Evolutionary conservation across 768 basidiomycete genomes (phyloP).

Genomic region (Phylloporus sp.): DNA sequence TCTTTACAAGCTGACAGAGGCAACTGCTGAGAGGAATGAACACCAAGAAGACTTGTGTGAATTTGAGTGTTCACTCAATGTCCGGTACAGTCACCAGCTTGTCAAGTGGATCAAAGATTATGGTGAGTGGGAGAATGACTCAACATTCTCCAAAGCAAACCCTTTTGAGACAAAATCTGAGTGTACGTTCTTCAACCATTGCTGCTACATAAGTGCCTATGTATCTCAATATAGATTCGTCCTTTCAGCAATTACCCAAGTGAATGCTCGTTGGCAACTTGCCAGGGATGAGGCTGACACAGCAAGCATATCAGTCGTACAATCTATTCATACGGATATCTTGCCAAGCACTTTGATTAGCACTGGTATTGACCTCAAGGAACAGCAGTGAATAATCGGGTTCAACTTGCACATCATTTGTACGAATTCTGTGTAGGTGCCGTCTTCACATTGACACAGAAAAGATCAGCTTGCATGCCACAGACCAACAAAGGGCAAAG

Average conservation of each 20-base stretch:
- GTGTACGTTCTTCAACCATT: neutral
- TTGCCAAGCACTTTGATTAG: constrained; percentile 11
- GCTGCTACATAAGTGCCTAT: too few species aligned
- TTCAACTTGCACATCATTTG: too few species aligned
- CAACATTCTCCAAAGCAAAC: constrained; percentile 6
- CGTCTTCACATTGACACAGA: neutral
- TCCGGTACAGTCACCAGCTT: neutral
- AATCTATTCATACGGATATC: constrained; percentile 5
- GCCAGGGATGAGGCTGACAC: constrained; percentile 9
- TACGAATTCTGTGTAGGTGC: neutral
- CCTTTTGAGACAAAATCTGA: constrained; percentile 2
- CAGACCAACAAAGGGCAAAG: neutral
- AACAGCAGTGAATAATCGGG: constrained; percentile 15
- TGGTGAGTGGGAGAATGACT: neutral
- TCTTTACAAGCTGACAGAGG: neutral
- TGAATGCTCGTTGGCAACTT: constrained; percentile 7
- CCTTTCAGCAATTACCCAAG: constrained; percentile 6
- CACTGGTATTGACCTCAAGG: constrained; percentile 17
- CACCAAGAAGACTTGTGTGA: constrained; percentile 4
- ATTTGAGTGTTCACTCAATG: neutral
- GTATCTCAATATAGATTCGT: too few species aligned
- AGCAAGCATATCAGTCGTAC: neutral
- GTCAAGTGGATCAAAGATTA: neutral
- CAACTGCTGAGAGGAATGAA: constrained; percentile 1
- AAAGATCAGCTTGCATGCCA: neutral